Base-by-base conservation (phyloP, 1,284 basidiomycete genomes). In the Malassezia japonica region DNA sequence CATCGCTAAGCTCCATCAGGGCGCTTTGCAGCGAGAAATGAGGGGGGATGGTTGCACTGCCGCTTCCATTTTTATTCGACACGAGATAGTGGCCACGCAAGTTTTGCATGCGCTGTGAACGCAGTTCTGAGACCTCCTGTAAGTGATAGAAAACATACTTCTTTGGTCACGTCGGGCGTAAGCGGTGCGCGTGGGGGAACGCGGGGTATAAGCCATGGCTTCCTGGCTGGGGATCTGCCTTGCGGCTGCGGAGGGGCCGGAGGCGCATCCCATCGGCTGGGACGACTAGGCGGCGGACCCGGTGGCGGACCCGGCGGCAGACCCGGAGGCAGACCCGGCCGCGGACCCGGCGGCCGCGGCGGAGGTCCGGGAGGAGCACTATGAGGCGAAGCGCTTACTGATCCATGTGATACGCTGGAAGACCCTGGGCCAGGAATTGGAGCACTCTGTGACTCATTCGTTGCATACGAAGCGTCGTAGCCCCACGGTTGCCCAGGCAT, bases 21-120 rank as follows among this genome's bases (percentile, higher is more conserved):
- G 51, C 46, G 38, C 51, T 54, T 45, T 54, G 46, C 5, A 54
- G 36, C 4, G 51, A 29, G 18, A 54, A 54, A 24, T 54, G 32
- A 18, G 51, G 33, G 1, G 51, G 41, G 16, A 54, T 54, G 23
- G 37, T 21, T 8, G n/a, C 33, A 21, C 51, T 37, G 3, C 41
- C 31, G 8, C 23, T 24, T 10, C 38, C 20, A 1, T 12, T 10
- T 28, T 44, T 50, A 5, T 23, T 34, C 6, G 40, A 13, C 12
- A 38, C 49, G n/a, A 54, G 41, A 33, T 48, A 54, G 25, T 48
- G 34, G 15, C 29, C 28, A 2, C 51, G 46, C 10, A 48, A 10
- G 9, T 21, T 25, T 3, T 40, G 29, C 41, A 33, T 39, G 6
- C 40, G 41, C 21, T 50, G 41, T 8, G 35, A 24, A 3, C 33